Evolutionary conservation across 345 rosid genomes (phyloP).

Genomic region (Nephelium lappaceum): DNA sequence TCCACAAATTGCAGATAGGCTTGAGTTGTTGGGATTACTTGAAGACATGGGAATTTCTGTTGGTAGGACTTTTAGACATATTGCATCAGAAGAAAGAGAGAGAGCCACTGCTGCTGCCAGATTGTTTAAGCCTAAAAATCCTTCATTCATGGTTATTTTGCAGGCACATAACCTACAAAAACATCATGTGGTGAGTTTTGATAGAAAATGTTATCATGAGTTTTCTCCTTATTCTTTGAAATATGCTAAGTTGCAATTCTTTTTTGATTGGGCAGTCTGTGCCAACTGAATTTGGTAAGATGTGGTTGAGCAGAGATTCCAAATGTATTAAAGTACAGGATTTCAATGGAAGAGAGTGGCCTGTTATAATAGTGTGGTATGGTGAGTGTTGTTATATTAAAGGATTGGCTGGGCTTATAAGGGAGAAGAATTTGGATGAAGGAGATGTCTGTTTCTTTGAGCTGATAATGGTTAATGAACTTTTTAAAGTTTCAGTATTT

Average conservation of each 20-base stretch:
- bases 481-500: not conserved
- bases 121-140: constrained; percentile 39
- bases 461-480: not conserved
- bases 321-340: not conserved
- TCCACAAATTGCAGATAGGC: not conserved
- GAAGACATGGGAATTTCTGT: constrained; percentile 13
- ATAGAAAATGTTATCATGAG: not conserved
- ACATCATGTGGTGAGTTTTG: not conserved
- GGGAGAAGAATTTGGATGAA: not conserved
- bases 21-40: not conserved
- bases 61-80: not conserved
- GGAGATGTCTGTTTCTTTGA: not conserved
- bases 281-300: constrained; percentile 17
- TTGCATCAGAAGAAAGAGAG: constrained; percentile 27
- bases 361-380: not conserved
- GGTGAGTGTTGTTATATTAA: not conserved
- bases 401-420: constrained; percentile 2
- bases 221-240: not conserved
- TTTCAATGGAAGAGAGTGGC: not conserved
- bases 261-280: constrained; percentile 19
- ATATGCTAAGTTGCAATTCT: not conserved
- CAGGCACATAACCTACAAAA: constrained; percentile 23
- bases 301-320: constrained; percentile 6
- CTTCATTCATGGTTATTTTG: constrained; percentile 42
- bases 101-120: constrained; percentile 38